A percentile compares a stretch with the other conserved stretches of the same genome.
Evolutionary conservation across 768 basidiomycete genomes (phyloP).

Genomic region (Auriscalpium vulgare): DNA sequence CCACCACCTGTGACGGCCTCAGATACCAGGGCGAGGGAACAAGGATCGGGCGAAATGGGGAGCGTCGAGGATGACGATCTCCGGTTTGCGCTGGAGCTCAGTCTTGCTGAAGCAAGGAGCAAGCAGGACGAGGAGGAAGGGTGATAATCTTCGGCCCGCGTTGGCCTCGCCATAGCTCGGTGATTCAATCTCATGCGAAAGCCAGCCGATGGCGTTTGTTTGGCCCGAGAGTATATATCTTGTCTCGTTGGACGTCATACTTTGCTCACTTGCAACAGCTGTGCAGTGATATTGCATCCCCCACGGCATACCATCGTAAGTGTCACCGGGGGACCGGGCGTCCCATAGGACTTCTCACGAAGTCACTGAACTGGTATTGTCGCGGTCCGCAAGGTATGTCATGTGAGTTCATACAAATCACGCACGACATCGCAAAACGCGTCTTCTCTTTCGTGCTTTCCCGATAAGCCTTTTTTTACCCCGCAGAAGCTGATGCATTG

Average conservation of each 20-base stretch:
- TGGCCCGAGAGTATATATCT: neutral
- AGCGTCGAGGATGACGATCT: constrained; percentile 12
- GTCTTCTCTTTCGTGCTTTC: neutral
- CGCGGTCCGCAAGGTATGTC: neutral
- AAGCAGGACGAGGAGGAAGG: neutral
- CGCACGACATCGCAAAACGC: neutral
- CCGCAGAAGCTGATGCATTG: neutral
- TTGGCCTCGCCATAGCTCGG: neutral
- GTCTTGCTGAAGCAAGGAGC: constrained; percentile 12
- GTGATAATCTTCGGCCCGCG: neutral
- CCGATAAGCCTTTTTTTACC: neutral
- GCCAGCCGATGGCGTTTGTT: neutral
- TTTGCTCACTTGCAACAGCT: neutral
- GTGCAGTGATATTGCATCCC: no score
- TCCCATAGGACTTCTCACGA: neutral
- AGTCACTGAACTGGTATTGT: neutral
- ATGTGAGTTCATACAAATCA: neutral
- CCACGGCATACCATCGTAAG: no score
- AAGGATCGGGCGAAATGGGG: constrained; percentile 2
- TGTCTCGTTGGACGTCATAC: neutral
- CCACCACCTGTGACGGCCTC: no score
- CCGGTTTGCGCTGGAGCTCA: constrained; percentile 12
- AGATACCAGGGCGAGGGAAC: neutral
- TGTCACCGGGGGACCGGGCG: no score
- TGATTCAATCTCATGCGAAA: neutral